Evolutionary conservation across 179 eudicot species (phyloP).

Genomic region (Actinidia chinensis): DNA sequence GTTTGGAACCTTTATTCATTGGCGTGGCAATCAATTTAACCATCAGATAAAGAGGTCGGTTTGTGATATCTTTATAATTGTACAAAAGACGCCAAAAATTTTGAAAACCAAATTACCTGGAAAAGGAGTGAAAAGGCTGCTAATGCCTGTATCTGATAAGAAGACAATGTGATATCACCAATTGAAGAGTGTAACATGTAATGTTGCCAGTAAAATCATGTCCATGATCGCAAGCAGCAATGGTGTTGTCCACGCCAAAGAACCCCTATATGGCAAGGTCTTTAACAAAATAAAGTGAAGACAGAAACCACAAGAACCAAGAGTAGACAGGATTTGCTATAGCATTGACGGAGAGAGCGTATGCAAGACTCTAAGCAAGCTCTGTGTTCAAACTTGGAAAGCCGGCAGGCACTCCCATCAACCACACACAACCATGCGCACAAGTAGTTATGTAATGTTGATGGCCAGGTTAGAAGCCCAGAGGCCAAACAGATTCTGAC

Average conservation of each 20-base stretch:
- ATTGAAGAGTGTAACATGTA: constrained; percentile 69
- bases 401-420: constrained; percentile 99
- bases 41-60: too few relatives aligned
- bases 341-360: constrained; percentile 70
- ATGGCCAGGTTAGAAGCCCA: constrained; percentile 48
- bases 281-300: constrained; percentile 49
- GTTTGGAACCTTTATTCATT: too few relatives aligned
- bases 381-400: constrained; percentile 95
- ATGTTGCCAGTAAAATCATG: constrained; percentile 53
- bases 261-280: constrained; percentile 63
- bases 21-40: too few relatives aligned
- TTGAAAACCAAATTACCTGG: too few relatives aligned
- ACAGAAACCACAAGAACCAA: constrained; percentile 59
- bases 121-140: constrained; percentile 96
- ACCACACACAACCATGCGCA: constrained; percentile 94
- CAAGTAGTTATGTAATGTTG: constrained; percentile 59
- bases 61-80: too few relatives aligned
- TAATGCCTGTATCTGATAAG: constrained; percentile 74
- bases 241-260: constrained; percentile 73
- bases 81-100: too few relatives aligned
- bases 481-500: constrained; percentile 41
- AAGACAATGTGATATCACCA: constrained; percentile 68
- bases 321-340: constrained; percentile 95
- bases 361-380: constrained; percentile 85
- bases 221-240: constrained; percentile 74